Percentiles rank a stretch among this genome's conserved stretches.
Conservation (phyloP, 139 green algal genomes). For the Limnomonas spitsbergensis region DNA sequence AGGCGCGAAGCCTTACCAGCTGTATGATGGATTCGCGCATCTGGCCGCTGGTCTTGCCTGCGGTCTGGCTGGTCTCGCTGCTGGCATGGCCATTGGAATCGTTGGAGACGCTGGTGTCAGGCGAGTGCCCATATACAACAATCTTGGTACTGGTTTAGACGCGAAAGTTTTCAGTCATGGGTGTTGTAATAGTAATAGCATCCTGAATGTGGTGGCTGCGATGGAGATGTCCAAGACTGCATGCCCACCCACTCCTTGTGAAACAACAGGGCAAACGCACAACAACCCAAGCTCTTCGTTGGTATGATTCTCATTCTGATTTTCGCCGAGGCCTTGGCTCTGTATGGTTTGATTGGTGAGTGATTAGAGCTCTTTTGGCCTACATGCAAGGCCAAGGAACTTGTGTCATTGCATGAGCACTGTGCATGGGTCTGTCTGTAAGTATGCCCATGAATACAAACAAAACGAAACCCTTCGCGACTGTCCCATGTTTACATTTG, state of each 20-base stretch:
- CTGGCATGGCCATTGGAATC: constrained; percentile 99
- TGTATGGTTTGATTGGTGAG: constrained; percentile 15
- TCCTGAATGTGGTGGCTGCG: too few species aligned
- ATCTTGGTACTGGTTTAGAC: not conserved
- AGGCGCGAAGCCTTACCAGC: constrained; percentile 78
- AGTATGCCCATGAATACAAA: too few species aligned
- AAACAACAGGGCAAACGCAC: constrained; percentile 85
- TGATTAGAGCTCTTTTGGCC: too few species aligned
- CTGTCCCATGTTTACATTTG: too few species aligned
- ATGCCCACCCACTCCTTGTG: constrained; percentile 13
- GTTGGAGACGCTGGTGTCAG: constrained; percentile 96
- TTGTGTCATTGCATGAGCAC: too few species aligned
- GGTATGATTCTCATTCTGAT: constrained; percentile 99
- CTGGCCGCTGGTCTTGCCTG: constrained; percentile 91
- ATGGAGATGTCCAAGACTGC: too few species aligned
- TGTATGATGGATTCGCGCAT: constrained; percentile 98
- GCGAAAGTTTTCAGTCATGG: too few species aligned
- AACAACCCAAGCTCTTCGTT: constrained; percentile 99
- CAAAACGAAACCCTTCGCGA: too few species aligned
- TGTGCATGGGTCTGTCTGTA: too few species aligned
- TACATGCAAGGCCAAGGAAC: too few species aligned
- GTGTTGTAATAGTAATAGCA: too few species aligned
- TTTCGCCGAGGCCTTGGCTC: constrained; percentile 94
- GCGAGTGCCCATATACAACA: constrained; percentile 34
- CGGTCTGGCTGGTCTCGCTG: constrained; percentile 88